Evolutionary conservation across 805 yeast species (phyloP).

Genomic region (Teunomyces gatunensis): DNA sequence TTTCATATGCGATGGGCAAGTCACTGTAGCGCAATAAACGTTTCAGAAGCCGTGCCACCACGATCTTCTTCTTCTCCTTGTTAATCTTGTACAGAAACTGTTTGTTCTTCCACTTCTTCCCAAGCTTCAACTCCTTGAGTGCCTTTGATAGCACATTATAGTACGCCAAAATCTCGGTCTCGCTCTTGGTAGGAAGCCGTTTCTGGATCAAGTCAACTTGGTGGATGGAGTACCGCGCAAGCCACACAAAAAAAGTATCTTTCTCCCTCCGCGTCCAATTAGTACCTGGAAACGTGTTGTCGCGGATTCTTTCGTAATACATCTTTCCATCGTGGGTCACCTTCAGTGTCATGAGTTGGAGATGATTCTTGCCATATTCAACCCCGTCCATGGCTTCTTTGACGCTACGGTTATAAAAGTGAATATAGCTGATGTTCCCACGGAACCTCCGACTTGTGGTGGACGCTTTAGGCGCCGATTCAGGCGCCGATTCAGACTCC

Average conservation of each 20-base stretch:
- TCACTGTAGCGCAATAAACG: constrained; percentile 37
- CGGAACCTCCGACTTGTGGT: constrained; percentile 14
- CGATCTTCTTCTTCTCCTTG: constrained; percentile 4
- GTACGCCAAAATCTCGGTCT: constrained; percentile 44
- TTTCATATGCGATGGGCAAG: constrained; percentile 53
- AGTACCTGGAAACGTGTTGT: constrained; percentile 15
- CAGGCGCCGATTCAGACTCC: not conserved
- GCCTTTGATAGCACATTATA: constrained; percentile 37
- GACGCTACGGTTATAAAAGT: constrained; percentile 28
- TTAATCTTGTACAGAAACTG: constrained; percentile 9
- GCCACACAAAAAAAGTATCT: constrained; percentile 46
- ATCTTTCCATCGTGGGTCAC: constrained; percentile 14
- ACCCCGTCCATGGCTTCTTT: constrained; percentile 15
- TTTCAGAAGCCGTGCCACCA: constrained; percentile 9
- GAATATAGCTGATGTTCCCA: constrained; percentile 28
- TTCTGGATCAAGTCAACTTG: constrained; percentile 39
- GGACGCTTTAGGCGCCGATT: not conserved
- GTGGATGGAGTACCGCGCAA: constrained; percentile 50
- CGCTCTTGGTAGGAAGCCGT: constrained; percentile 41
- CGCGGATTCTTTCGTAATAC: constrained; percentile 7
- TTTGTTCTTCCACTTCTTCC: not conserved
- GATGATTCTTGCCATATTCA: not conserved
- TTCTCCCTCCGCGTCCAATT: constrained; percentile 51
- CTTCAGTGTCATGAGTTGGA: constrained; percentile 1
- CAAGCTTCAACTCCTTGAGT: constrained; percentile 12